Conservation (phyloP, 805 yeast genomes). For the Yarrowia divulgata region DNA sequence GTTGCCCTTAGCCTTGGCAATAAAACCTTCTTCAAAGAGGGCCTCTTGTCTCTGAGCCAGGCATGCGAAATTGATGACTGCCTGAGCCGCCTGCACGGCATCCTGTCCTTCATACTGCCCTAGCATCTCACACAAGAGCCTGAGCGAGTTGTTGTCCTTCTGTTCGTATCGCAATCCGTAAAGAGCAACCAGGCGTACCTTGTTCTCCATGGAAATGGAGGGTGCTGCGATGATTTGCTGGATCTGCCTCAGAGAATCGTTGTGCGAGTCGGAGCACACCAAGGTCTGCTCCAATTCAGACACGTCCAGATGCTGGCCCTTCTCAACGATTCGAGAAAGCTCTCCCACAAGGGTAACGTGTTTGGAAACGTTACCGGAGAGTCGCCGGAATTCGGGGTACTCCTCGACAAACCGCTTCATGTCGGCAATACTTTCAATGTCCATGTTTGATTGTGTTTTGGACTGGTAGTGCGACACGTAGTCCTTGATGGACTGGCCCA, state of each 20-base stretch:
- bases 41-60: conserved; percentile 55
- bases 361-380: conserved; percentile 86
- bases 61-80: conserved; percentile 56
- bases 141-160: conserved; percentile 56
- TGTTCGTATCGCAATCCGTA: conserved; percentile 76
- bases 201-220: conserved; percentile 59
- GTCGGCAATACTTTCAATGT: conserved; percentile 81
- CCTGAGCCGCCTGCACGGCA: conserved; percentile 56
- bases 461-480: conserved; percentile 49
- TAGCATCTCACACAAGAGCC: conserved; percentile 43
- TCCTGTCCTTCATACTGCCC: conserved; percentile 46
- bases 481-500: conserved; percentile 56
- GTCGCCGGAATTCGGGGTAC: conserved; percentile 90
- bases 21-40: conserved; percentile 52
- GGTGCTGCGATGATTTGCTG: conserved; percentile 59
- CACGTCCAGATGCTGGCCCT: conserved; percentile 74
- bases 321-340: conserved; percentile 74
- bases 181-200: conserved; percentile 74
- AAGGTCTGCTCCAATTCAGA: conserved; percentile 91
- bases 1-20: conserved; percentile 54
- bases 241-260: conserved; percentile 63
- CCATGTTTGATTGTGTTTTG: conserved; percentile 76
- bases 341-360: conserved; percentile 92
- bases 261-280: conserved; percentile 68
- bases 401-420: conserved; percentile 90